Percentiles rank a stretch among this genome's conserved stretches.
Evolutionary conservation across 306 rosid species (phyloP).

Genomic region (Cucurbita moschata): DNA sequence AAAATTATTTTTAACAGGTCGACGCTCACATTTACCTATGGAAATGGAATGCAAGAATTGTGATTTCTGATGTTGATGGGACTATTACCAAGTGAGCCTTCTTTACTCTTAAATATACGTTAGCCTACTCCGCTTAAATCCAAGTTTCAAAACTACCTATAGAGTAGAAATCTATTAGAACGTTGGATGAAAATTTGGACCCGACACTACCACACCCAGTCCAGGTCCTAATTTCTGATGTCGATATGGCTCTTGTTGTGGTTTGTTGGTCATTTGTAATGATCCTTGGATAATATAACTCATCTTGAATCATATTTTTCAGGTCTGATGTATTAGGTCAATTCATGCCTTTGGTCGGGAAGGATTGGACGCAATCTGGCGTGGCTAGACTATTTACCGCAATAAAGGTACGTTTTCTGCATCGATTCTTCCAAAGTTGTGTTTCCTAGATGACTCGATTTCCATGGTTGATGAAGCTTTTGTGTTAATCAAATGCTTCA

Average conservation of each 20-base stretch:
- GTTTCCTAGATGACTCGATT: background rate
- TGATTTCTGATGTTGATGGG: constrained; percentile 96
- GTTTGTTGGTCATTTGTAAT: background rate
- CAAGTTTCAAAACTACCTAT: background rate
- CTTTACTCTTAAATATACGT: background rate
- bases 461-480: background rate
- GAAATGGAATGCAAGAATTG: constrained; percentile 93
- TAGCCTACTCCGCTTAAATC: background rate
- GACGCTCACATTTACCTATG: constrained; percentile 97
- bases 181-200: no score
- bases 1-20: constrained; percentile 43
- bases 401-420: constrained; percentile 79
- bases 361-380: constrained; percentile 95
- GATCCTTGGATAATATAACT: background rate
- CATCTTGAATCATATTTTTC: constrained; percentile 5
- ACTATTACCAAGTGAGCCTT: constrained; percentile 89
- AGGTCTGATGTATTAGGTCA: constrained; percentile 99
- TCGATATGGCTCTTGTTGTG: background rate
- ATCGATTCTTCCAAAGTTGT: background rate
- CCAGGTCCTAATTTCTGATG: no score
- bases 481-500: background rate
- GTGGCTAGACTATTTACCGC: constrained; percentile 88
- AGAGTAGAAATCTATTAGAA: no score
- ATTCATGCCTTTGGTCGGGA: constrained; percentile 98
- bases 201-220: no score